Evolutionary conservation across 441 rosid genomes (phyloP).

Genomic region (Geranium incanum): DNA sequence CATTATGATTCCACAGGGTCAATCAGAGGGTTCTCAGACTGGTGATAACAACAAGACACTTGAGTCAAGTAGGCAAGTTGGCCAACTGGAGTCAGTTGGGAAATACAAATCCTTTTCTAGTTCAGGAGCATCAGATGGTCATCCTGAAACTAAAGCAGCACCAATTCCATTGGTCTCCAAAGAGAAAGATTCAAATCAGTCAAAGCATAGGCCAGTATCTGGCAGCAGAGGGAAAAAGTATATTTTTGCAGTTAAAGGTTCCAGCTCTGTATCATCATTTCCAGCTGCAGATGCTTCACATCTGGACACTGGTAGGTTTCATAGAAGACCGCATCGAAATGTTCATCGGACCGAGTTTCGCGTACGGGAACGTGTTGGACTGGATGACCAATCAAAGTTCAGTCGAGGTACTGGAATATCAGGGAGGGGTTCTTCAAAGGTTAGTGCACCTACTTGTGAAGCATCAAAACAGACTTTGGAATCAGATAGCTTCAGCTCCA

Average conservation of each 20-base stretch:
- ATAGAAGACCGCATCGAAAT: slow-evolving; percentile 47
- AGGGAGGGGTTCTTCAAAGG: slow-evolving; percentile 43
- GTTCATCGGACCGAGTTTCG: slow-evolving; percentile 62
- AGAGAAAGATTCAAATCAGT: slow-evolving; percentile 31
- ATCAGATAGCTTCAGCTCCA: slow-evolving; percentile 39
- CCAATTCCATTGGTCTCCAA: slow-evolving; percentile 25
- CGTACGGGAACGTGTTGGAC: slow-evolving; percentile 46
- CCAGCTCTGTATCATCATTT: slow-evolving; percentile 40
- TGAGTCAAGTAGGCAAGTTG: slow-evolving; percentile 29
- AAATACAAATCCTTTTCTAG: slow-evolving; percentile 28
- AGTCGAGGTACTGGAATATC: slow-evolving; percentile 25
- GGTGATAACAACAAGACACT: slow-evolving; percentile 26
- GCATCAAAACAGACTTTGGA: slow-evolving; percentile 41
- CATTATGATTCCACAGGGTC: slow-evolving; percentile 31
- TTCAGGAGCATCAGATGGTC: slow-evolving; percentile 38
- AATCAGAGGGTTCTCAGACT: slow-evolving; percentile 31
- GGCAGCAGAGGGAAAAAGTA: slow-evolving; percentile 45
- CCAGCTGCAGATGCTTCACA: slow-evolving; percentile 45
- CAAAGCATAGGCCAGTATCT: slow-evolving; percentile 35
- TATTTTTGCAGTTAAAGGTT: slow-evolving; percentile 40
- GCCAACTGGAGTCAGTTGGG: slow-evolving; percentile 28
- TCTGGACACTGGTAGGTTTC: slow-evolving; percentile 49
- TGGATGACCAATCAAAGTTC: slow-evolving; percentile 45
- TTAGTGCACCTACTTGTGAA: slow-evolving; percentile 39
- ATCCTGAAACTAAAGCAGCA: slow-evolving; percentile 30